Evolutionary conservation across 768 basidiomycete genomes (phyloP).

Genomic region (Tylopilus plumbeoviolaceoides): DNA sequence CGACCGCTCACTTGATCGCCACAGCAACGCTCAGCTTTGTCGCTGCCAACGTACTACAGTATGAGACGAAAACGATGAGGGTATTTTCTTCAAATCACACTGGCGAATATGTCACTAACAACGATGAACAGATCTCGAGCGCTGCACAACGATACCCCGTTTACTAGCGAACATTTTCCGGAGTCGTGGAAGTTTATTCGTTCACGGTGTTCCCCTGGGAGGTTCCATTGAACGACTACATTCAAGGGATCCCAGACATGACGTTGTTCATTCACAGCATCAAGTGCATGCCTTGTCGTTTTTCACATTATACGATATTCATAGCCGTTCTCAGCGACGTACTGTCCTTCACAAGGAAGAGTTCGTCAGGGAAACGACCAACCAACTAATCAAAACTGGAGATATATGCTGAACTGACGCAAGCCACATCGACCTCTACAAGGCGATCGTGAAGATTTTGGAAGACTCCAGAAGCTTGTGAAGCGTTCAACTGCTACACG

Average conservation of each 20-base stretch:
- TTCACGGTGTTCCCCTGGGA: constrained; percentile 35
- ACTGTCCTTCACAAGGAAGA: constrained; percentile 42
- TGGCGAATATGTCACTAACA: background rate
- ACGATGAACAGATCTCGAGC: constrained; percentile 12
- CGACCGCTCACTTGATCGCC: constrained; percentile 32
- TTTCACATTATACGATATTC: background rate
- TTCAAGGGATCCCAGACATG: constrained; percentile 38
- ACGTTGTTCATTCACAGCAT: constrained; percentile 31
- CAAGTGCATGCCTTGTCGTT: constrained; percentile 30
- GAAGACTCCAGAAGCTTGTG: constrained; percentile 14
- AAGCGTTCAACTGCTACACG: constrained; percentile 21
- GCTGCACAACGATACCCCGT: constrained; percentile 25
- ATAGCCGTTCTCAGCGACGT: constrained; percentile 30
- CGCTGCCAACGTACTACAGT: constrained; percentile 32
- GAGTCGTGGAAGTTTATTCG: constrained; percentile 34
- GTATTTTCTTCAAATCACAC: background rate
- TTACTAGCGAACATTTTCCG: constrained; percentile 23
- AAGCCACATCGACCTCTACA: constrained; percentile 25
- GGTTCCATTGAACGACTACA: constrained; percentile 31
- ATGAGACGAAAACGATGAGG: constrained; percentile 28
- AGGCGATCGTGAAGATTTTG: constrained; percentile 24
- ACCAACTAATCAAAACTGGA: constrained; percentile 30
- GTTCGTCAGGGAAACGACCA: constrained; percentile 30
- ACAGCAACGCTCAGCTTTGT: constrained; percentile 35
- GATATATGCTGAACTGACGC: constrained; percentile 20